Evolutionary conservation across 352 stramenopile genomes (phyloP), one percentile per base, ranked within the genome.

Genomic region (Phytophthora megakarya): DNA sequence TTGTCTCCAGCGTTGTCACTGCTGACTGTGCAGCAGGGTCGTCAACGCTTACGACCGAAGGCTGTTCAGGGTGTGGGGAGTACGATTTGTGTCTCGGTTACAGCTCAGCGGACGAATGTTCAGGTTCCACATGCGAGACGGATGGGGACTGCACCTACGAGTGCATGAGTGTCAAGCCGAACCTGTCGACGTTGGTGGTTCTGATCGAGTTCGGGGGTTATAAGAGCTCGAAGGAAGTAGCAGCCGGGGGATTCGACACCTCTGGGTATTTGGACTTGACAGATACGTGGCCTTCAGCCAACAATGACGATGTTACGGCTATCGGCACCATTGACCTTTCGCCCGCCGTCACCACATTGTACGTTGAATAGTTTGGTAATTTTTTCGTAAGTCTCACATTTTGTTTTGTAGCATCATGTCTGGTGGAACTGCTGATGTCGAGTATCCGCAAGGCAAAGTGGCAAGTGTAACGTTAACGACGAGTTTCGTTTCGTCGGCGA

Each of bases 371-470:
- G 43, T 12, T 40, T 45, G 21, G 5, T 49, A 8, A 25, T 48
- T 22, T 40, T 48, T 23, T 51, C 25, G 4, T 15, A 18, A 44
- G 22, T 46, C 45, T 58, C 15, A 68, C 21, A 23, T 33, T 59
- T 11, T 63, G 12, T 23, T 42, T 37, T 63, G 43, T 47, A 72
- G 65, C 18, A 68, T 68, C 11, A 54, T 75, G 26, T 73, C 61
- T 0, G 64, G 62, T 12, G 70, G 61, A 33, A 49, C 23, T 50
- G 57, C 57, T n/a, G 52, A 39, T 15, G 44, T 55, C 0, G 53
- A 67, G n/a, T 76, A 69, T n/a, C 64, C 67, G 10, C 65, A 73
- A 58, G 59, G 59, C 23, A 78, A 76, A 59, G 70, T 78, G 48
- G 67, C 67, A 49, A 65, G 49, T 43, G 35, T 76, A 32, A 64